Conservation (phyloP, 768 basidiomycete genomes). For the Wakefieldia striispora region DNA sequence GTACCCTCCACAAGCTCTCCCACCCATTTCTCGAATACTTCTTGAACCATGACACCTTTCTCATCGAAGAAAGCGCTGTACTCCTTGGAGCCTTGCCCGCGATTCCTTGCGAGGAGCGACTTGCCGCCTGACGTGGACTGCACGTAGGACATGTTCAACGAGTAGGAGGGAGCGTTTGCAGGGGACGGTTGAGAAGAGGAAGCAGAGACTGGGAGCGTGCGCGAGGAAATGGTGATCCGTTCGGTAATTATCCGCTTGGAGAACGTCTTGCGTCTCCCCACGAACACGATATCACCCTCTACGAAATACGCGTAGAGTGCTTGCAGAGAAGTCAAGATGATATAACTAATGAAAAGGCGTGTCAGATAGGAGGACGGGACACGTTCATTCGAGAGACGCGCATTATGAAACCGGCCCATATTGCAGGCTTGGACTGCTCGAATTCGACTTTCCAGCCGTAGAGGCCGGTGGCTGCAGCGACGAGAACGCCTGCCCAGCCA, state of each 20-base stretch:
- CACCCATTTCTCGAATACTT: constrained; percentile 75
- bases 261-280: constrained; percentile 87
- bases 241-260: constrained; percentile 93
- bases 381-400: constrained; percentile 39
- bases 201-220: constrained; percentile 48
- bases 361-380: constrained; percentile 4
- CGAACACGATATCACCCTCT: constrained; percentile 81
- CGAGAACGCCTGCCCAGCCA: constrained; percentile 83
- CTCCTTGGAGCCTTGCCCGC: constrained; percentile 51
- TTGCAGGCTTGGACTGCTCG: constrained; percentile 78
- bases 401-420: constrained; percentile 78
- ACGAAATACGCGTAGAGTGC: constrained; percentile 83
- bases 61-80: constrained; percentile 82
- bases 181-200: constrained; percentile 22
- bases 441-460: constrained; percentile 91
- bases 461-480: constrained; percentile 76
- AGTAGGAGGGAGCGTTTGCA: constrained; percentile 61
- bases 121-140: constrained; percentile 86
- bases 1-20: constrained; percentile 66
- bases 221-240: constrained; percentile 75
- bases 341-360: constrained; percentile 51
- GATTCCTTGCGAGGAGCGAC: constrained; percentile 72
- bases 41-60: constrained; percentile 75
- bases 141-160: constrained; percentile 64
- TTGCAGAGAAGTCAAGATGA: constrained; percentile 67